phyloP scores from a whole-genome alignment of 306 rosid species.

The Prunus mume region DNA sequence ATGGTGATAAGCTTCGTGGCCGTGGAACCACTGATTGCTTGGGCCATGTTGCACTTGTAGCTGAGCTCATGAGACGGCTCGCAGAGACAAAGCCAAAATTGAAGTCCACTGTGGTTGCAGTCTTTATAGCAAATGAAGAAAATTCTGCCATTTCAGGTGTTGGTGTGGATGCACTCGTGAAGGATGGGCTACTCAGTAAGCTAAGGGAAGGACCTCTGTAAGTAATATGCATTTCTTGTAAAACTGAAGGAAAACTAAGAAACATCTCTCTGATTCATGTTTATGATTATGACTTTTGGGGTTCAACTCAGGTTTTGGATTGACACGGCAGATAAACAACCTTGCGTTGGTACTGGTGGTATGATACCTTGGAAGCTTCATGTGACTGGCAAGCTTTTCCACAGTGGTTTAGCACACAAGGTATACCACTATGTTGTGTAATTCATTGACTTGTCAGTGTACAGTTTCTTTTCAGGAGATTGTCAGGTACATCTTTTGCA shows the following conservation, averaged over 20 bases:
- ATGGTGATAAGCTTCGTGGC: conserved; percentile 85
- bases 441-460: neutral
- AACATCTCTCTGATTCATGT: neutral
- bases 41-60: conserved; percentile 88
- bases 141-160: conserved; percentile 77
- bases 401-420: conserved; percentile 89
- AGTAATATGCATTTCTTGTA: conserved; percentile 29
- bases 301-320: conserved; percentile 68
- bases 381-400: conserved; percentile 82
- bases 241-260: neutral
- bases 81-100: conserved; percentile 66
- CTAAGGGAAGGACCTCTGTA: conserved; percentile 84
- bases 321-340: conserved; percentile 93
- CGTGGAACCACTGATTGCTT: conserved; percentile 97
- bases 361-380: conserved; percentile 86
- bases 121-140: conserved; percentile 91
- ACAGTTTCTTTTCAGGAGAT: neutral
- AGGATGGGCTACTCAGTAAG: conserved; percentile 66
- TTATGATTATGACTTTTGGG: conserved; percentile 20
- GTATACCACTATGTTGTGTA: conserved; percentile 22
- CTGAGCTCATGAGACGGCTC: conserved; percentile 81
- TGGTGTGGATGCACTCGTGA: conserved; percentile 86
- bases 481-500: neutral
- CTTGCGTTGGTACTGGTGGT: conserved; percentile 94
- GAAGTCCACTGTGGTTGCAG: conserved; percentile 81